A percentile compares a stretch with the other conserved stretches of the same genome.
Evolutionary conservation across 148 eudicot species (phyloP).

Genomic region (Diospyros lotus): DNA sequence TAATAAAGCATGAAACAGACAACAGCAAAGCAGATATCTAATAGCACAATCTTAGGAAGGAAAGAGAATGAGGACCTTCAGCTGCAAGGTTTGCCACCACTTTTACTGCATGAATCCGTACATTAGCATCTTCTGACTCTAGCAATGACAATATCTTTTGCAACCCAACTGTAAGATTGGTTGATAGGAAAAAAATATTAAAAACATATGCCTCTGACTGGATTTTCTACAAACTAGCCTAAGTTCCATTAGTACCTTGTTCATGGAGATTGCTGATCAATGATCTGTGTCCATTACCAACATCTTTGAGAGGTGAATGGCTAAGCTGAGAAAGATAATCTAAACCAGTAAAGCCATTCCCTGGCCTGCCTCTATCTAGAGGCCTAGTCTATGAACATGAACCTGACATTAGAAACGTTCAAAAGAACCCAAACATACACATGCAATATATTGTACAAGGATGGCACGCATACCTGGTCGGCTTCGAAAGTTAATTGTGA

Average conservation of each 20-base stretch:
- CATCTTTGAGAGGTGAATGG: slow-evolving; percentile 49
- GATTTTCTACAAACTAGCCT: background rate
- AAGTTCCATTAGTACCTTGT: slow-evolving; percentile 51
- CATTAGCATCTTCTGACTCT: slow-evolving; percentile 85
- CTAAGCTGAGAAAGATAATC: slow-evolving; percentile 50
- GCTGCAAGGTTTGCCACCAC: slow-evolving; percentile 98
- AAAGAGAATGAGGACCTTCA: slow-evolving; percentile 58
- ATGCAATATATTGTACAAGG: background rate
- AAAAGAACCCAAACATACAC: background rate
- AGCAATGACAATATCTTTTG: slow-evolving; percentile 86
- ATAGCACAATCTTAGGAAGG: slow-evolving; percentile 1
- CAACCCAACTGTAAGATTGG: slow-evolving; percentile 71
- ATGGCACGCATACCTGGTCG: slow-evolving; percentile 49
- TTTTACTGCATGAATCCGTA: slow-evolving; percentile 92
- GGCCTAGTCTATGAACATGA: slow-evolving; percentile 41
- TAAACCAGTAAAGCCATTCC: slow-evolving; percentile 37
- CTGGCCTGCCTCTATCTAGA: slow-evolving; percentile 51
- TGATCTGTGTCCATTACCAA: slow-evolving; percentile 55
- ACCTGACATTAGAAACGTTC: slow-evolving; percentile 8
- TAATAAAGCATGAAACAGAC: background rate
- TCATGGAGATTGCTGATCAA: slow-evolving; percentile 76
- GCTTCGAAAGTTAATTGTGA: slow-evolving; percentile 66
- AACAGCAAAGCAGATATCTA: background rate
- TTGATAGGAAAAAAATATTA: slow-evolving; percentile 3
- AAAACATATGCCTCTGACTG: slow-evolving; percentile 3